Conservation (phyloP, 768 basidiomycete genomes). For the Leccinum subgranulosum region DNA sequence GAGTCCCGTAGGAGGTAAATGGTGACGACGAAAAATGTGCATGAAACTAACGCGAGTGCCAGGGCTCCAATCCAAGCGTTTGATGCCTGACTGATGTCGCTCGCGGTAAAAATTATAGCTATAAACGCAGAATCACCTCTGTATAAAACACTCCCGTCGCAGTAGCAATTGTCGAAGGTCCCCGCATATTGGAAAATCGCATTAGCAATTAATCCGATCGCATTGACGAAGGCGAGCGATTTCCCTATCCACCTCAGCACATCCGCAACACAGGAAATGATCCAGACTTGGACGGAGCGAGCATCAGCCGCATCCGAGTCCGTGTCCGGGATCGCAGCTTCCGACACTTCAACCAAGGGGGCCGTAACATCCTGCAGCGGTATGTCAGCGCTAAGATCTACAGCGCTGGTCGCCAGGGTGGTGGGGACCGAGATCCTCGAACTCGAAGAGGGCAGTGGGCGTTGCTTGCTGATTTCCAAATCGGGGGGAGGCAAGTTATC, state of each 20-base stretch:
- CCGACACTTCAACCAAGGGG: not conserved
- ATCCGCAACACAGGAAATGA: conserved; percentile 1
- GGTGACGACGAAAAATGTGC: not conserved
- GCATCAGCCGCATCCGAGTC: no score
- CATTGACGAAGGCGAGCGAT: conserved; percentile 26
- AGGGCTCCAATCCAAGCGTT: not conserved
- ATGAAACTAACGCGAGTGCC: not conserved
- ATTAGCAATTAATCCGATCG: conserved; percentile 19
- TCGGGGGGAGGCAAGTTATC: not conserved
- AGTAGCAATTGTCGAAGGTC: conserved; percentile 28
- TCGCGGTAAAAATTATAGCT: conserved; percentile 16
- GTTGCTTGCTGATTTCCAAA: not conserved
- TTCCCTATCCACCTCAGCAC: conserved; percentile 27
- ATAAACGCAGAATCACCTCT: conserved; percentile 26
- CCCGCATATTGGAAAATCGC: conserved; percentile 30
- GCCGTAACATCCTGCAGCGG: no score
- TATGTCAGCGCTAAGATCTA: no score
- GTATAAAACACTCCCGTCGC: conserved; percentile 22
- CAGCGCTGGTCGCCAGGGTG: no score
- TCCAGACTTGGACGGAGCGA: no score
- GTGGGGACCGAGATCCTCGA: no score
- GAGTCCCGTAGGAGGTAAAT: not conserved
- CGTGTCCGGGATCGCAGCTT: not conserved
- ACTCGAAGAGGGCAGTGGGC: no score
- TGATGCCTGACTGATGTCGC: conserved; percentile 20